Base-by-base conservation (phyloP, 2,329 filamentous ascomycete genomes). In the Cytospora schulzeri region DNA sequence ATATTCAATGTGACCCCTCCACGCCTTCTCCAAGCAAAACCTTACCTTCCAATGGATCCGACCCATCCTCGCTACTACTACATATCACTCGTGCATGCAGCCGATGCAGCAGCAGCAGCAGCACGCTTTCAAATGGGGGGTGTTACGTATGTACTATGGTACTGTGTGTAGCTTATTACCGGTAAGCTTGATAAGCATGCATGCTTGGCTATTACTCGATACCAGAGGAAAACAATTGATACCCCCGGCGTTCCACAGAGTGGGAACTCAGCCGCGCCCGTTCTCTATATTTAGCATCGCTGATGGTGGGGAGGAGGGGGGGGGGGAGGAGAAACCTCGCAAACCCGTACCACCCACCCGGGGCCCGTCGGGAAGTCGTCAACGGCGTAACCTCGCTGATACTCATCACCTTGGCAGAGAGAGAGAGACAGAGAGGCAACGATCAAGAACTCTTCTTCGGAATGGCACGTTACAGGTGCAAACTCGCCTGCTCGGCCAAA, bases 281-380 rank as follows among this genome's bases (percentile, higher is more conserved):
- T 15, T 53, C 26, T 53, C 59, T 62, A 62, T 56, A 56, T 56
- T 62, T 62, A 62, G 59, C 41, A 62, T 11, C 51, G 8, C 12
- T 61, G 26, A 50, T 55, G 52, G 52, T 50, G 33, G 19, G 33
- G 31, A 38, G 38, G 59, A 24, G 17, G 38, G 17, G 19, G 19
- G 17, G 7, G n/a, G 2, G 41, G 9, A 4, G 17, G 41, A 48
- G 41, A 12, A 48, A 61, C 59, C 51, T 60, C n/a, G n/a, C 41
- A 11, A 15, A 15, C 19, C 41, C 45, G 45, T 48, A 19, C 19
- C 22, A 48, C 45, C n/a, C 45, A 35, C 33, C 33, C 33, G 33
- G 45, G n/a, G 8, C 45, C n/a, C 19, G 1, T 48, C 45, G 45
- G 45, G 6, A 48, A 48, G 14, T 35, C 45, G n/a, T 48, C 45